Base-by-base conservation (phyloP, 2,329 filamentous ascomycete genomes). In the Diaporthe amygdali region DNA sequence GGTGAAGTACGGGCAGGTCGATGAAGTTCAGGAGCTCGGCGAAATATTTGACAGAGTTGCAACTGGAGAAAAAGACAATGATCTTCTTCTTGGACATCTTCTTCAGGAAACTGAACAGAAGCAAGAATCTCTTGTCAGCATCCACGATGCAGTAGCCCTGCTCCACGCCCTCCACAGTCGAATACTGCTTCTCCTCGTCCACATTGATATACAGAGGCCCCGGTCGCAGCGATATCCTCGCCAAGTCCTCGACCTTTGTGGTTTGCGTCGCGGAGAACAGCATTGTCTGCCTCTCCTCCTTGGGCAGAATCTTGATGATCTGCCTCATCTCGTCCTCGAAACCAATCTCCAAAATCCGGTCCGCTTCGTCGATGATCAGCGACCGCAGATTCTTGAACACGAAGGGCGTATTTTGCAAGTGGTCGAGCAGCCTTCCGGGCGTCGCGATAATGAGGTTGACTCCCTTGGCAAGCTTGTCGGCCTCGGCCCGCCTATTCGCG, bases 241-340 rank as follows among this genome's bases (percentile, higher is more conserved):
- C 96, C 68, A 99, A 88, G 82, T 99, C 96, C 83, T 98, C 96
- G 76, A 99, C 96, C 84, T 99, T 98, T 69, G 96, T 98, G 3
- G 96, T 99, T 82, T 98, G 96, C 5, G 96, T 99, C 17, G 96
- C 96, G 17, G 95, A 98, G 87, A 99, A 99, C n/a, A 99, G 89
- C 92, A 97, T 96, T 0, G 95, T 98, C 83, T 98, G 96, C 72
- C 96, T 88, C 75, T 95, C 91, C 71, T 97, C 92, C 76, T 92
- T 93, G 56, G 95, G 94, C 22, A 98, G 85, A 69, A 98, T 96
- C 87, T 97, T 97, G 82, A 98, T 92, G 76, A 99, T 97, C 81
- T 97, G 93, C 74, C 94, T 89, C 93, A 99, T 97, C 84, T 99
- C 96, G 79, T 98, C 96, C 82, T 99, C 96, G 87, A 99, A 99